Conservation (phyloP, 1,139 yeast genomes). For the Lodderomyces metapsilosis region DNA sequence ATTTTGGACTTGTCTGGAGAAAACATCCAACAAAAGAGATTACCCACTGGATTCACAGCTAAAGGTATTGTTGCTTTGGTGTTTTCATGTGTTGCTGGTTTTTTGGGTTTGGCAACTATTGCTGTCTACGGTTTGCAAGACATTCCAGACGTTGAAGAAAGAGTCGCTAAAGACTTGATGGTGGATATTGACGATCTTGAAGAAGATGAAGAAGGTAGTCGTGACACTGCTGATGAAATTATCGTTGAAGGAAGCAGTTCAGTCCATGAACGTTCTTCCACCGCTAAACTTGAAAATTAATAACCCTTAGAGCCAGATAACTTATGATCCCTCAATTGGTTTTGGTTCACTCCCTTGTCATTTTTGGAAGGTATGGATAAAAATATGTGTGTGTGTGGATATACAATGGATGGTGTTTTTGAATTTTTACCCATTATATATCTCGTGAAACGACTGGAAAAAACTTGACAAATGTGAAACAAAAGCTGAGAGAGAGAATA, state of each 20-base stretch:
- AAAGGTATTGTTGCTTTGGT: conserved; percentile 66
- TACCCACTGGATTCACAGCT: conserved; percentile 67
- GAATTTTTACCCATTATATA: background rate
- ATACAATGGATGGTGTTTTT: background rate
- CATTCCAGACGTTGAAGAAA: conserved; percentile 55
- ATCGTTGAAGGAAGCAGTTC: conserved; percentile 10
- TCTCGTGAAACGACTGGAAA: conserved; percentile 2
- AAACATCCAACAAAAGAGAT: conserved; percentile 53
- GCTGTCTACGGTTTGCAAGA: conserved; percentile 67
- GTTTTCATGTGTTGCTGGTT: conserved; percentile 53
- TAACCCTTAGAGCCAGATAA: too few relatives aligned
- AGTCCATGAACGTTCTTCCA: conserved; percentile 2
- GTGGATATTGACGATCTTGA: conserved; percentile 47
- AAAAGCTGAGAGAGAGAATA: background rate
- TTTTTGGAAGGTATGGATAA: conserved; percentile 14
- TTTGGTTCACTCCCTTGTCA: background rate
- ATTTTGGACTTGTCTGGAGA: conserved; percentile 59
- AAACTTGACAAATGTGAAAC: background rate
- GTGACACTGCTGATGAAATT: conserved; percentile 8
- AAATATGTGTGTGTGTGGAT: conserved; percentile 20
- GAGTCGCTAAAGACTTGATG: conserved; percentile 59
- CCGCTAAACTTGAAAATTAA: too few relatives aligned
- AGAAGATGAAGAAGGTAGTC: conserved; percentile 20
- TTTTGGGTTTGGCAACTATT: conserved; percentile 57
- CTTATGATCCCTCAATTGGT: too few relatives aligned